phyloP scores from a whole-genome alignment of 768 basidiomycete species.

The Trametes maxima region DNA sequence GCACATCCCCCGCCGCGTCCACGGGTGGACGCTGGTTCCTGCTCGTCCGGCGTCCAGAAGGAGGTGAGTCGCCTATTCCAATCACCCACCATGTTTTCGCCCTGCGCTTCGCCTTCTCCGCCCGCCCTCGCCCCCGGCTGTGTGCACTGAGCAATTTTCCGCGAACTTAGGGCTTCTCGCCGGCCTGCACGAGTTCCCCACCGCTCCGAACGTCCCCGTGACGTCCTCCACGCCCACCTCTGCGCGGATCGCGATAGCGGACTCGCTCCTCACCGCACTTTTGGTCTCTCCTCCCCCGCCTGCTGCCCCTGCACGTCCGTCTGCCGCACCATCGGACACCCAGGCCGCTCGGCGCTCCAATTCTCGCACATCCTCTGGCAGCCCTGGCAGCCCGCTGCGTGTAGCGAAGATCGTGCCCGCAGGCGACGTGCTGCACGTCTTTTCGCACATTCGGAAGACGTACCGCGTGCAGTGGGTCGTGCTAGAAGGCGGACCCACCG shows the following conservation, averaged over 20 bases:
- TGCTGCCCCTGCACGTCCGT: background rate
- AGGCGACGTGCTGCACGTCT: constrained; percentile 77
- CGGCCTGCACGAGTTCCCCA: constrained; percentile 88
- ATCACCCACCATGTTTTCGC: background rate
- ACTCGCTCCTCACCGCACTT: constrained; percentile 42
- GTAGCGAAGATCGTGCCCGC: constrained; percentile 52
- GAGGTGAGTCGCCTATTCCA: constrained; percentile 51
- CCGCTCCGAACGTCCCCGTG: constrained; percentile 54
- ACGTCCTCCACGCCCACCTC: constrained; percentile 44
- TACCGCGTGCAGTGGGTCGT: constrained; percentile 76
- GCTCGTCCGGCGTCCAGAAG: constrained; percentile 79
- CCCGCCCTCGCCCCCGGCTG: constrained; percentile 1
- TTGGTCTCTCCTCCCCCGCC: constrained; percentile 32
- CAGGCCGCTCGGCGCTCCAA: constrained; percentile 11
- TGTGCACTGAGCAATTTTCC: constrained; percentile 15
- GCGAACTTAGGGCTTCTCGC: constrained; percentile 75
- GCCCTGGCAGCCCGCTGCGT: constrained; percentile 20
- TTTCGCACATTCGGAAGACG: constrained; percentile 90
- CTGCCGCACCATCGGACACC: constrained; percentile 13
- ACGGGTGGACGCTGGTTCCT: constrained; percentile 60
- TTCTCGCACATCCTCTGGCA: constrained; percentile 2
- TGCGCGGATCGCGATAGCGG: constrained; percentile 37
- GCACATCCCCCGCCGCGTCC: constrained; percentile 28
- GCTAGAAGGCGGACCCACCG: constrained; percentile 54
- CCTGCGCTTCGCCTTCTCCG: constrained; percentile 4